Evolutionary conservation across 2,329 filamentous ascomycete genomes (phyloP).

Genomic region (Periconia macrospinosa): DNA sequence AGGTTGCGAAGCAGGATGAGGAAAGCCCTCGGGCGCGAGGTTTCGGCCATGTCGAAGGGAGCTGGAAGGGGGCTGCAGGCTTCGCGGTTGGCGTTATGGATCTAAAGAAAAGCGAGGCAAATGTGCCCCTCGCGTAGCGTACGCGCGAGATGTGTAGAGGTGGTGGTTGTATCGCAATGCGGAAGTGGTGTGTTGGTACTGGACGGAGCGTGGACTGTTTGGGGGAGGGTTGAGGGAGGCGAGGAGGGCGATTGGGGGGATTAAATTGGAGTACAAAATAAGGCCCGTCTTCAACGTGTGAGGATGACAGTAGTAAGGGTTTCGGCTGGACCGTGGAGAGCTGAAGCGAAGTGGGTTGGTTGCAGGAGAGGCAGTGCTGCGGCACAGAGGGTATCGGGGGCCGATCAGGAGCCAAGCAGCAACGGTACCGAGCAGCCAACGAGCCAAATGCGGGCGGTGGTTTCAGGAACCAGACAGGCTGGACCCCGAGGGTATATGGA

Average conservation of each 20-base stretch:
- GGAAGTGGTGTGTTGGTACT: neutral
- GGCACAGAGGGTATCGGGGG: neutral
- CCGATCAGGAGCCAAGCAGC: slow-evolving; percentile 9
- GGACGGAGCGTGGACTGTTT: neutral
- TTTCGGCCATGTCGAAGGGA: slow-evolving; percentile 37
- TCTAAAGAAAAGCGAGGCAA: slow-evolving; percentile 8
- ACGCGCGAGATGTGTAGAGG: neutral
- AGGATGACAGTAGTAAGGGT: neutral
- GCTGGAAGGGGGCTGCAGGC: neutral
- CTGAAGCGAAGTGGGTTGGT: neutral
- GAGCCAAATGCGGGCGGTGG: no score
- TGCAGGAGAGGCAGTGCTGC: slow-evolving; percentile 11
- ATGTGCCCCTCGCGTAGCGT: neutral
- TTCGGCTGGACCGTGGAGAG: neutral
- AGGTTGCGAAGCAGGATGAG: slow-evolving; percentile 48
- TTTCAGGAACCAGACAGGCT: no score
- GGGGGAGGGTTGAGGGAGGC: neutral
- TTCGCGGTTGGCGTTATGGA: no score
- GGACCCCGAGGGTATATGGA: no score
- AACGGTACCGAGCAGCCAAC: neutral
- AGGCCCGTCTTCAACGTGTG: no score
- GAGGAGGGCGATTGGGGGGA: neutral
- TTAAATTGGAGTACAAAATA: neutral
- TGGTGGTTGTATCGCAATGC: neutral
- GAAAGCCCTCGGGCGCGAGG: slow-evolving; percentile 33